Evolutionary conservation across 2,329 filamentous ascomycete species (phyloP), one percentile per base, ranked within the genome.

Genomic region (Aspergillus awamori): DNA sequence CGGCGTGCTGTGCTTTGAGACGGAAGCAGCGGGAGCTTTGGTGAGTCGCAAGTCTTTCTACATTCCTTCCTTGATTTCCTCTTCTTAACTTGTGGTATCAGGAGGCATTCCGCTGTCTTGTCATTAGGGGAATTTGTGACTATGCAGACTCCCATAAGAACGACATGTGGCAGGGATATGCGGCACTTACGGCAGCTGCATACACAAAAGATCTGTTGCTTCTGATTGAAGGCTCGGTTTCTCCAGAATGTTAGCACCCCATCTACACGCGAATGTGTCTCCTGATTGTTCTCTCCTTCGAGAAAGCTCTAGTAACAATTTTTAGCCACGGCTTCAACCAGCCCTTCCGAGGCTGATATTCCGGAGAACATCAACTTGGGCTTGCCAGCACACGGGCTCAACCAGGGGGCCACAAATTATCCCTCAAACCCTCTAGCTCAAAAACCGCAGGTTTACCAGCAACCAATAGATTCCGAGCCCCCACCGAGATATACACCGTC

Each of bases 1-100:
- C 3, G 60, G 65, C 4, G 45, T 68, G 11, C 58, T 71, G 13
- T 69, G 69, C 51, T 71, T 72, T 48, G 69, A 70, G n/a, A 69
- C 67, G 66, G 41, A 45, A 13, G 41, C 17, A 22, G 41, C 41
- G 5, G 41, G 41, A 4, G 41, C 41, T 7, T 22, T 45, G 41
- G 41, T 45, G 20, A 20, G 20, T 20, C 20, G 20, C 20, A 20
- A 2, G 20, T 20, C 20, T 20, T 20, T 20, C 20, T 20, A 20
- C 20, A 20, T 20, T 20, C 2, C 20, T 20, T 20, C 20, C 20
- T 20, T 20, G 20, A 20, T 20, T 20, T 20, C 20, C 20, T 20
- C 20, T 20, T 20, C 20, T 20, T 20, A 20, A 20, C 20, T 20
- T 20, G 20, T 20, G 20, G 20, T 20, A 20, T 17, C 22, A 49